Evolutionary conservation across 164 flowering plant species (phyloP), one percentile per base, ranked within the genome.

Genomic region (Buxus sempervirens): DNA sequence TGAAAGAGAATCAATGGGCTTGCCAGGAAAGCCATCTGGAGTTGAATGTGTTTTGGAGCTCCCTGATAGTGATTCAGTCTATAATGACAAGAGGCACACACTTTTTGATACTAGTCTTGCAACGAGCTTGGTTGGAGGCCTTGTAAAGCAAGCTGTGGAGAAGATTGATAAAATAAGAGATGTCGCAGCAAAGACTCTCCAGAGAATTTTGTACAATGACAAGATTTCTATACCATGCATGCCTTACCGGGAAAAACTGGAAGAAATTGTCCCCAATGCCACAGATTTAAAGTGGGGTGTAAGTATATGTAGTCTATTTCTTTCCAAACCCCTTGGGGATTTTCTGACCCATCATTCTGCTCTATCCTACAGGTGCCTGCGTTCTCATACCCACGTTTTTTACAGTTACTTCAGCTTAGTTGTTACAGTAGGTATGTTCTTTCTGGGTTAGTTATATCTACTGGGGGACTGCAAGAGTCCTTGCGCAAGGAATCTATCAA

Each of bases 381-480:
- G 45, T 71, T 89, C 60, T 88, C 97, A 18, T 95, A 73, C 77
- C 96, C 97, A 76, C 89, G 93, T 23, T 89, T 95, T 70, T 80
- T 95, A 18, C 83, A 82, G 74, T 77, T 92, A 68, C 91, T 92
- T 70, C 77, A 81, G 73, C 74, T 90, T 74, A 74, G 75, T 72
- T 88, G 91, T 70, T 95, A 89, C 67, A 89, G 99, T 70, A 89
- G 74, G 74, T 66, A 66, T 68, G 76, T 95, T n/a, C 67, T 92
- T 56, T 90, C 97, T 70, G 99, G 97, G 42, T 80, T 92, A 70
- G 99, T 95, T 69, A 80, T 88, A 60, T 85, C 98, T 28, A 67
- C 82, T 77, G 99, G 99, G 67, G 99, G 98, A 24, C 72, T 92
- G 76, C 93, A 90, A 88, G 98, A 92, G 66, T 92, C 93, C n/a